Conservation (phyloP, 306 rosid genomes). For the Vigna unguiculata region DNA sequence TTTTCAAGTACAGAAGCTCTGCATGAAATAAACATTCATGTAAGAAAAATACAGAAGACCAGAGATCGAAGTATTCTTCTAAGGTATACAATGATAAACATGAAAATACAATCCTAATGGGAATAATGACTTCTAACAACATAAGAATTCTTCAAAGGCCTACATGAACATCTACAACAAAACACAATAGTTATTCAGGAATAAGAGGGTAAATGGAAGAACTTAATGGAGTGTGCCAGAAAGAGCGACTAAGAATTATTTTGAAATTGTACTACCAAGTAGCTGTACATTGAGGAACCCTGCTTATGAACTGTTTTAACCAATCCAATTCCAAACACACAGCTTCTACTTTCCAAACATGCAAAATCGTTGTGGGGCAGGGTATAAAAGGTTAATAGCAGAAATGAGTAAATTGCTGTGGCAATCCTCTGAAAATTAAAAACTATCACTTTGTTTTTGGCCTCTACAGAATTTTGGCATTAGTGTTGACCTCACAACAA, state of each 20-base stretch:
- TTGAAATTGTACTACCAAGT: background rate
- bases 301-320: constrained; percentile 24
- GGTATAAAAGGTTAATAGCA: background rate
- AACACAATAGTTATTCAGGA: constrained; percentile 21
- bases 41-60: constrained; percentile 38
- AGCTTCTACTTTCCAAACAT: constrained; percentile 17
- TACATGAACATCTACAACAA: constrained; percentile 14
- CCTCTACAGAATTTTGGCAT: constrained; percentile 8
- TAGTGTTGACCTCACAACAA: background rate
- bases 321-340: constrained; percentile 10
- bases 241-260: background rate
- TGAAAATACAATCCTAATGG: constrained; percentile 36
- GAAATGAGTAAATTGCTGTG: background rate
- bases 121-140: constrained; percentile 5
- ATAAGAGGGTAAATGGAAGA: background rate
- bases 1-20: constrained; percentile 91
- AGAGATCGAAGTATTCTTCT: constrained; percentile 35
- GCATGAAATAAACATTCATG: constrained; percentile 44
- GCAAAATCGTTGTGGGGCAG: constrained; percentile 17
- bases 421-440: background rate
- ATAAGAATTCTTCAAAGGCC: constrained; percentile 24
- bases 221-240: background rate
- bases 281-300: background rate
- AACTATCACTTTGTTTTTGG: background rate
- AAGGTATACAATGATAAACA: constrained; percentile 2